Conservation (phyloP, 768 basidiomycete species). For the Tylopilus cervinicoccineus region DNA sequence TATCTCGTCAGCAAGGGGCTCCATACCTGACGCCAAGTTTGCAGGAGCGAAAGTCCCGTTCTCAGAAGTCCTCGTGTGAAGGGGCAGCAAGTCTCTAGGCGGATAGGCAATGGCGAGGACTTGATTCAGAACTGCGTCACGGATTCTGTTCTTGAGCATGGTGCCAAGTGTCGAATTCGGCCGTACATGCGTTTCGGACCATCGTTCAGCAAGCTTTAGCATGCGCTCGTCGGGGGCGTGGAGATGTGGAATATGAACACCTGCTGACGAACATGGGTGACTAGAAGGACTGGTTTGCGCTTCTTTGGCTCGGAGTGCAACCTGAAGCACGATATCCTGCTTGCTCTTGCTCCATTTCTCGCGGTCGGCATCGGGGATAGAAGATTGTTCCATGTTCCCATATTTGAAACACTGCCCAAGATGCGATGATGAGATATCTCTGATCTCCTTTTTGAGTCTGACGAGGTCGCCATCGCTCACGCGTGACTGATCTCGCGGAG, state of each 20-base stretch:
- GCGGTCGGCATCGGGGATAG: slow-evolving; percentile 35
- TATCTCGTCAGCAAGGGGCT: slow-evolving; percentile 64
- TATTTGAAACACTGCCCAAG: slow-evolving; percentile 57
- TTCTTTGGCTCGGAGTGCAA: slow-evolving; percentile 65
- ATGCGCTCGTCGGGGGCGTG: slow-evolving; percentile 47
- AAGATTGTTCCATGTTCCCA: slow-evolving; percentile 22
- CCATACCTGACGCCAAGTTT: slow-evolving; percentile 54
- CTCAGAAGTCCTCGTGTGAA: slow-evolving; percentile 28
- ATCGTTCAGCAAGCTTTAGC: slow-evolving; percentile 60
- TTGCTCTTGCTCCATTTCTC: slow-evolving; percentile 54
- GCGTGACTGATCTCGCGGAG: slow-evolving; percentile 33
- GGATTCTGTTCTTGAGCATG: slow-evolving; percentile 60
- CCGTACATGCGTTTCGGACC: slow-evolving; percentile 68
- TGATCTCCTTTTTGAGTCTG: slow-evolving; percentile 69
- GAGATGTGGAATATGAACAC: slow-evolving; percentile 19
- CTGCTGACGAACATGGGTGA: slow-evolving; percentile 25
- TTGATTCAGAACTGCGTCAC: slow-evolving; percentile 57
- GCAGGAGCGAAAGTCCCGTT: slow-evolving; percentile 8
- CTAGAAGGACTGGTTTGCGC: slow-evolving; percentile 27
- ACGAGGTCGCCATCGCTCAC: slow-evolving; percentile 52
- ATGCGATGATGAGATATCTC: slow-evolving; percentile 56
- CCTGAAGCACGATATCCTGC: slow-evolving; percentile 69
- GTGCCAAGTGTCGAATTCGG: slow-evolving; percentile 53
- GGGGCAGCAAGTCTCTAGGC: slow-evolving; percentile 35
- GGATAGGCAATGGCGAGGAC: slow-evolving; percentile 55